These are phyloP conservation scores for Chamaecrista fasciculata DNA, from an alignment of 306 rosid species.

Conservation along the genomic window DNA sequence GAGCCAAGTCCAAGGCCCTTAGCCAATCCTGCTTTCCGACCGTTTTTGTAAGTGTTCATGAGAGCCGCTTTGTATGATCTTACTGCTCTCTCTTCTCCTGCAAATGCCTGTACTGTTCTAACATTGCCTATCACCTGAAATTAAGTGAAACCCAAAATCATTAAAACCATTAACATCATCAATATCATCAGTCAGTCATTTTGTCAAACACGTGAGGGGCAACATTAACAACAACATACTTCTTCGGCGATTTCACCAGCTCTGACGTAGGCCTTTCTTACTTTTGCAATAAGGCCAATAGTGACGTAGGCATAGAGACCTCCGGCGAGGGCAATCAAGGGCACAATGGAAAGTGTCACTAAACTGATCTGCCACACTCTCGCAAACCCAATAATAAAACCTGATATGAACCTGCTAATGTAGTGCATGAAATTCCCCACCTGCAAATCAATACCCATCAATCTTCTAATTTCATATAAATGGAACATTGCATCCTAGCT, in stretches of 20 bases:
- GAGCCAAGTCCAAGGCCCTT: slow-evolving; percentile 87
- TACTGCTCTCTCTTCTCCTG: slow-evolving; percentile 80
- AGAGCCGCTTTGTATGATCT: slow-evolving; percentile 67
- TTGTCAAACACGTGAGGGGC: neutral
- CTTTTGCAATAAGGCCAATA: slow-evolving; percentile 69
- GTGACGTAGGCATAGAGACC: slow-evolving; percentile 76
- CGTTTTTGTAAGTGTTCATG: slow-evolving; percentile 58
- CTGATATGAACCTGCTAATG: slow-evolving; percentile 69
- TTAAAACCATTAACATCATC: too few relatives aligned
- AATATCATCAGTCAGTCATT: neutral
- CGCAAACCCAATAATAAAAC: slow-evolving; percentile 71
- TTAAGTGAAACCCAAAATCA: slow-evolving; percentile 19
- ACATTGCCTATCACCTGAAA: slow-evolving; percentile 89
- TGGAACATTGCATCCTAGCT: too few relatives aligned
- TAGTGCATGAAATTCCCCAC: slow-evolving; percentile 91
- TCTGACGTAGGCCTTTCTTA: slow-evolving; percentile 70
- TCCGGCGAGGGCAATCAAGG: slow-evolving; percentile 86
- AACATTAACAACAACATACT: slow-evolving; percentile 35
- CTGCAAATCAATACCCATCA: slow-evolving; percentile 46
- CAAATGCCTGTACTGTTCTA: slow-evolving; percentile 90
- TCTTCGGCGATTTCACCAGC: slow-evolving; percentile 96
- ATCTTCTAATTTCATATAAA: too few relatives aligned
- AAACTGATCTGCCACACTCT: slow-evolving; percentile 89
- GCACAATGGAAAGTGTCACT: slow-evolving; percentile 83
- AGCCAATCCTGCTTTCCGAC: slow-evolving; percentile 77